Percentiles rank a stretch among this genome's conserved stretches.
These are phyloP conservation scores for Pleurotus eryngii DNA, from an alignment of 768 basidiomycete genomes.

Conservation along the genomic window DNA sequence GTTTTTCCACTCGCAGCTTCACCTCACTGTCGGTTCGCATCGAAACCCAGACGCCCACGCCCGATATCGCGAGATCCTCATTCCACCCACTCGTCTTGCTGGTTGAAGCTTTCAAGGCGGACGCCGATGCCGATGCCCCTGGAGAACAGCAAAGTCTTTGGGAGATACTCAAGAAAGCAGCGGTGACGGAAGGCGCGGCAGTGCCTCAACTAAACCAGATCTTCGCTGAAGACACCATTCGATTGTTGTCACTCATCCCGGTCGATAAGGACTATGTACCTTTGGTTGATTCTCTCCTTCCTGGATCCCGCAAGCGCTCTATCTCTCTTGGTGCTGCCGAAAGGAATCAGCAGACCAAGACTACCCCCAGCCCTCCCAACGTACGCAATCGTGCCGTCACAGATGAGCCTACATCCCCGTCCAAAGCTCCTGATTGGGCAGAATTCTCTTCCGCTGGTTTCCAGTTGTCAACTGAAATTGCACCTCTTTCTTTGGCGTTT, in stretches of 20 bases:
- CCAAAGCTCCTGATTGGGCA: slow-evolving; percentile 50
- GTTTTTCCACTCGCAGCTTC: slow-evolving; percentile 62
- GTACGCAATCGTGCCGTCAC: slow-evolving; percentile 27
- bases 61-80: slow-evolving; percentile 31
- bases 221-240: slow-evolving; percentile 69
- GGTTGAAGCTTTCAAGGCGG: slow-evolving; percentile 55
- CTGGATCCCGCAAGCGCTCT: slow-evolving; percentile 27
- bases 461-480: slow-evolving; percentile 34
- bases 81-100: slow-evolving; percentile 60
- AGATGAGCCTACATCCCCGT: slow-evolving; percentile 25
- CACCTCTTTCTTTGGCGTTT: slow-evolving; percentile 53
- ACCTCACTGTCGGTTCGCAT: slow-evolving; percentile 68
- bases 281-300: slow-evolving; percentile 27
- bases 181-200: slow-evolving; percentile 25
- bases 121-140: slow-evolving; percentile 30
- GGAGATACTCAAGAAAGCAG: slow-evolving; percentile 46
- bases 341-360: slow-evolving; percentile 11
- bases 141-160: slow-evolving; percentile 35
- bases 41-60: slow-evolving; percentile 46
- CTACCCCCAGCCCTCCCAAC: neutral
- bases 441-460: slow-evolving; percentile 70
- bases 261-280: slow-evolving; percentile 33
- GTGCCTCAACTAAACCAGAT: slow-evolving; percentile 42
- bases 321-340: slow-evolving; percentile 23
- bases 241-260: slow-evolving; percentile 49